Evolutionary conservation across 2,329 filamentous ascomycete genomes (phyloP), one percentile per base, ranked within the genome.

Genomic region (Biscogniauxia sp.): DNA sequence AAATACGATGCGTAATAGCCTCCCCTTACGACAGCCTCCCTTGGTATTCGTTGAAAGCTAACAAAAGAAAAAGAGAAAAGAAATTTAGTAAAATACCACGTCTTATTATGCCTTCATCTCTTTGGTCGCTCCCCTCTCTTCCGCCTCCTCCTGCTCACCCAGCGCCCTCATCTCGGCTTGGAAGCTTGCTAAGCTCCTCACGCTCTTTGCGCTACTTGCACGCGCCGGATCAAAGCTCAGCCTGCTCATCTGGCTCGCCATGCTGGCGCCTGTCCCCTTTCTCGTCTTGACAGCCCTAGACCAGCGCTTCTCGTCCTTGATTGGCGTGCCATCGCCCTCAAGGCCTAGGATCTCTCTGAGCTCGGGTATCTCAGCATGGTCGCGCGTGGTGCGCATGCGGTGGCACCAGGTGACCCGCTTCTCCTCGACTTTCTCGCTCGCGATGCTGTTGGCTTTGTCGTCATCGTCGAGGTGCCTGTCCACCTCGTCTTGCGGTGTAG

Each of bases 401-500:
- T 94, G 90, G 68, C 89, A 93, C 91, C 92, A 96, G 1, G 85
- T 87, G 26, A 91, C 83, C 58, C 78, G 78, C 76, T 90, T 89
- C 69, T 84, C 79, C 69, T 84, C 72, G 7, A 68, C 56, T 37
- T 59, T 57, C 41, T 55, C 63, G 26, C 56, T 55, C 20, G 56
- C 59, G 20, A 53, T 32, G 20, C 54, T n/a, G 19, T 57, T 56
- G 49, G 32, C 19, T 25, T 56, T 57, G n/a, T 58, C 63, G 51
- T 64, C 63, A 23, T 64, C 56, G 20, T 53, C 50, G 11, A 64
- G 55, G 20, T 61, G 59, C 55, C 65, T 65, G 17, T 63, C 60
- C 20, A 56, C 55, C 51, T 67, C 70, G 50, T 62, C 63, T 50
- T 57, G 62, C 23, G 80, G 81, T 13, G 79, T 79, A n/a, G 73